Conservation (phyloP, 2,329 filamentous ascomycete genomes). For the Aspergillus carbonarius region DNA sequence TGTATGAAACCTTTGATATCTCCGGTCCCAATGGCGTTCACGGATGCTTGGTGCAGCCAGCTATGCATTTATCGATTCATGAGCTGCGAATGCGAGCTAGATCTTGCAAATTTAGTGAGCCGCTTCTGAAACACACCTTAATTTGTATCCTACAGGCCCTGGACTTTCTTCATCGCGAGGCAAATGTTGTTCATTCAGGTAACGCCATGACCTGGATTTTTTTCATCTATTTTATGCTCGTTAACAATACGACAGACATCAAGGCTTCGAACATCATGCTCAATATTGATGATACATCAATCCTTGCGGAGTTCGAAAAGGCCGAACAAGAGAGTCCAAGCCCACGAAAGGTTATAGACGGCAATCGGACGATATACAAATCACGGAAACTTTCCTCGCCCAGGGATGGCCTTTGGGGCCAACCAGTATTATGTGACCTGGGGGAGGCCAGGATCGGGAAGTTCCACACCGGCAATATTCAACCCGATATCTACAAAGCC, state of each 20-base stretch:
- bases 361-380: neutral
- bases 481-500: neutral
- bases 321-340: neutral
- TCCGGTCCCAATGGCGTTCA: too few species aligned
- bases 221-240: neutral
- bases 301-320: neutral
- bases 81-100: neutral
- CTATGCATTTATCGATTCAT: neutral
- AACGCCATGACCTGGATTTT: too few species aligned
- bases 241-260: neutral
- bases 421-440: neutral
- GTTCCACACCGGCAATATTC: neutral
- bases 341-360: neutral
- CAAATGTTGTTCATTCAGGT: too few species aligned
- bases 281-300: neutral
- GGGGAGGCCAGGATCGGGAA: neutral
- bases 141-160: neutral
- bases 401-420: neutral
- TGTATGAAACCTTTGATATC: neutral
- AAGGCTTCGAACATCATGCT: neutral
- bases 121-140: neutral
- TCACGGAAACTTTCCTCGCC: neutral
- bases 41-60: neutral
- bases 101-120: neutral
- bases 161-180: neutral